These are phyloP conservation scores for Lipomyces starkeyi DNA, from an alignment of 805 yeast species.

Conservation along the genomic window DNA sequence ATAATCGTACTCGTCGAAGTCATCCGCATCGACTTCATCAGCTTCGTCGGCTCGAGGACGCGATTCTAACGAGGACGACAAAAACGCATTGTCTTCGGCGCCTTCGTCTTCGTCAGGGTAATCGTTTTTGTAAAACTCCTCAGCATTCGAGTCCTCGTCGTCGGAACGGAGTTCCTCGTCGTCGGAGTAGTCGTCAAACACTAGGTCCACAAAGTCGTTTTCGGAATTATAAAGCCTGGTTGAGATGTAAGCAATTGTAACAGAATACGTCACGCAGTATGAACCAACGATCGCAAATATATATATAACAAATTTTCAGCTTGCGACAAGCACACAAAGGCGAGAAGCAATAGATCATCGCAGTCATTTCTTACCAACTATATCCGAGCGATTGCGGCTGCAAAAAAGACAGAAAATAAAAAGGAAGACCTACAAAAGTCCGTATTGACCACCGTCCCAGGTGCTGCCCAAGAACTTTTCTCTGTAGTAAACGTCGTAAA, in stretches of 20 bases:
- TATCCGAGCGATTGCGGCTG: neutral
- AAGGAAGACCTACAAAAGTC: constrained; percentile 34
- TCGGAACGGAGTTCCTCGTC: constrained; percentile 39
- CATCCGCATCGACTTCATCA: constrained; percentile 41
- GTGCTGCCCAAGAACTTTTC: constrained; percentile 51
- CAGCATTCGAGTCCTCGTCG: constrained; percentile 64
- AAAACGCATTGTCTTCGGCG: constrained; percentile 49
- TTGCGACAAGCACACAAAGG: neutral
- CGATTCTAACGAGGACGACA: constrained; percentile 43
- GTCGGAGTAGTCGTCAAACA: constrained; percentile 32
- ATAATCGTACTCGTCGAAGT: constrained; percentile 33
- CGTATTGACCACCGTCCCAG: constrained; percentile 38
- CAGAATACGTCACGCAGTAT: neutral
- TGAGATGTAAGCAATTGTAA: neutral
- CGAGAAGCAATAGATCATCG: neutral
- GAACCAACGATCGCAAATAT: constrained; percentile 1
- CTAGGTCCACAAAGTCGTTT: constrained; percentile 26
- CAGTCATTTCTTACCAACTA: neutral
- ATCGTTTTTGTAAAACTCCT: constrained; percentile 88
- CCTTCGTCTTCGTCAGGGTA: constrained; percentile 86
- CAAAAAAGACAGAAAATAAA: neutral
- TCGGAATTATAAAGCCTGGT: constrained; percentile 26
- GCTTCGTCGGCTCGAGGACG: constrained; percentile 48
- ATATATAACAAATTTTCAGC: neutral
- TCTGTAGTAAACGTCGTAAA: constrained; percentile 85